Evolutionary conservation across 2,329 filamentous ascomycete genomes (phyloP), one percentile per base, ranked within the genome.

Genomic region (Cadophora gregata): DNA sequence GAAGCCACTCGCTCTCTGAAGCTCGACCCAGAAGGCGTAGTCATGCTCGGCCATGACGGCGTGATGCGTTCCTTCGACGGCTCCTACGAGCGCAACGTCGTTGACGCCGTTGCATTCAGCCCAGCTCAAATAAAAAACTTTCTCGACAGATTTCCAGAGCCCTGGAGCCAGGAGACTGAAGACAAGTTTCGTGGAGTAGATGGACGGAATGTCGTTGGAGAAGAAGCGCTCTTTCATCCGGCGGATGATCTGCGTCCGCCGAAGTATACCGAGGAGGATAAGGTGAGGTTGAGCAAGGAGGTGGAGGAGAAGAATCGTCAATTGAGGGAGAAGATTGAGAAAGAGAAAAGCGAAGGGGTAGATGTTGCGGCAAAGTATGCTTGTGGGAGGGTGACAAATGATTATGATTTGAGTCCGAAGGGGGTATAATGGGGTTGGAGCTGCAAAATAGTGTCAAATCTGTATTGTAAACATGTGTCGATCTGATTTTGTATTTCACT

Each of bases 341-440:
- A 62, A 38, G 65, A 61, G 42, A 31, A 55, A 16, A 55, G 29
- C 16, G 56, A 67, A 8, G 61, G 65, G 2, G 60, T 61, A 14
- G 38, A 63, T 42, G 55, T 62, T 33, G 56, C 47, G 25, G 56
- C 56, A 21, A 62, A 62, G 48, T 56, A 64, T 56, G 62, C 25
- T 56, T 64, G 53, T 67, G 31, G 42, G 19, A 62, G 53, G 60
- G n/a, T 38, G 33, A 56, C 19, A 16, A 58, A 38, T 42, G 36
- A 67, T 64, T 64, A 56, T 50, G 38, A 67, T 47, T 60, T 61
- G n/a, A 36, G 27, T 4, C 47, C 48, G n/a, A 67, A 63, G 56
- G 27, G 59, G 38, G 38, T 9, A 42, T 12, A 4, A 42, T 42
- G 7, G 4, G 16, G 38, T 4, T 10, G 38, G 31, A 6, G 16